Base-by-base conservation (phyloP, 2,329 filamentous ascomycete species). In the Fonsecaea pedrosoi region DNA sequence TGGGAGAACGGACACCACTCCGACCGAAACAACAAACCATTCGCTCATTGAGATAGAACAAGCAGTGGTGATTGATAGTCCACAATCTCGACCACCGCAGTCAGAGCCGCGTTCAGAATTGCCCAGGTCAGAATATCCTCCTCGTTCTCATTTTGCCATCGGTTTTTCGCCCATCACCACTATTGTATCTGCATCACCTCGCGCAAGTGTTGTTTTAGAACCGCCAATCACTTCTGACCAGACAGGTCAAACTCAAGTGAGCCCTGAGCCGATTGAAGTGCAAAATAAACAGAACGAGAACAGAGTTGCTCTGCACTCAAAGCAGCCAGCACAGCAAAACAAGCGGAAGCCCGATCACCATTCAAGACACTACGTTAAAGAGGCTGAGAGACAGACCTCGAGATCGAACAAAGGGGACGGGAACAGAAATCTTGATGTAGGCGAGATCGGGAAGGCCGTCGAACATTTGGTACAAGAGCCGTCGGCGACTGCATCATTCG, bases 121-220 rank as follows among this genome's bases (percentile, higher is more conserved):
- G 38, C 34, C 59, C 30, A 56, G 34, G 9, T 15, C 65, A 54
- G 48, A 61, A 58, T 37, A 18, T 25, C 54, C 40, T 38, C 48
- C n/a, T 15, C 50, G 53, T 40, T 10, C n/a, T 38, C 42, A 37
- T 37, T 57, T 55, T n/a, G 54, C 48, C 3, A 71, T 58, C 59
- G 50, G 45, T n/a, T 71, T 73, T 58, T 72, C 71, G 7, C 58
- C 65, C 8, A 66, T 73, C 57, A 73, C 48, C 55, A 72, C 69
- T 21, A 45, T 72, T 32, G 67, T 64, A 18, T 66, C 68, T 18
- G 64, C 65, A 30, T 64, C 66, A 25, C 70, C 71, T 18, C 69
- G 64, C 6, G 38, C 58, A 40, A 69, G 66, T 38, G 50, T 70
- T 18, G 18, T 67, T 18, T 38, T 67, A 50, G 66, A 64, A 54